Evolutionary conservation across 768 basidiomycete species (phyloP).

Genomic region (Amanita pseudoporphyria): DNA sequence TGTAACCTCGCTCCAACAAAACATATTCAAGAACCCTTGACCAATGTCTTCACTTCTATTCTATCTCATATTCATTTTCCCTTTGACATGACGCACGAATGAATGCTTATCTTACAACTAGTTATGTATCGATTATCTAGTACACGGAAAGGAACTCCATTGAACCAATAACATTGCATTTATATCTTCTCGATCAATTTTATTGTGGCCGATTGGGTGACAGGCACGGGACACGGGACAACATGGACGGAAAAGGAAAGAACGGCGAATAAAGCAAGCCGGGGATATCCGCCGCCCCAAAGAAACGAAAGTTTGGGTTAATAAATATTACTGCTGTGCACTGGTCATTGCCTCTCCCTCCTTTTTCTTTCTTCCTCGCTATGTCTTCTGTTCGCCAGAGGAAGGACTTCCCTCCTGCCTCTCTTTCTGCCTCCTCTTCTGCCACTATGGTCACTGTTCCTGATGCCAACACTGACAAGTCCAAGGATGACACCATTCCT

Average conservation of each 20-base stretch:
- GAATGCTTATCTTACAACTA: neutral
- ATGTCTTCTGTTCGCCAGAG: neutral
- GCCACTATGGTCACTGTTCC: neutral
- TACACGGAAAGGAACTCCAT: neutral
- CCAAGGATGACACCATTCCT: slow-evolving; percentile 17
- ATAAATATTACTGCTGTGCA: slow-evolving; percentile 3
- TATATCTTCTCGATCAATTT: neutral
- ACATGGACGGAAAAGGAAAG: neutral
- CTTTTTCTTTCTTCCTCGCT: neutral
- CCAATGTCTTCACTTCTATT: too few species aligned
- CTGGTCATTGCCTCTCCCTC: neutral
- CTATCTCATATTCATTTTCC: neutral
- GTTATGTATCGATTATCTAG: slow-evolving; percentile 7
- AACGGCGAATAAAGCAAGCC: neutral
- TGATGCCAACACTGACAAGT: neutral
- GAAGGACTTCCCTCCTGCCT: neutral
- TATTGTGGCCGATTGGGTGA: too few species aligned
- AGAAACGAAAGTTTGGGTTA: slow-evolving; percentile 8
- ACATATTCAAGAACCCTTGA: neutral
- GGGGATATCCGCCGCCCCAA: slow-evolving; percentile 5
- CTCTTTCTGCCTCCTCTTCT: slow-evolving; percentile 4
- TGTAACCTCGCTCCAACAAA: neutral
- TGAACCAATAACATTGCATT: neutral
- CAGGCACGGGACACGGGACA: too few species aligned
- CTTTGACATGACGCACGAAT: neutral